Evolutionary conservation across 768 basidiomycete species (phyloP), one percentile per base, ranked within the genome.

Genomic region (Boletus subcaerulescens): DNA sequence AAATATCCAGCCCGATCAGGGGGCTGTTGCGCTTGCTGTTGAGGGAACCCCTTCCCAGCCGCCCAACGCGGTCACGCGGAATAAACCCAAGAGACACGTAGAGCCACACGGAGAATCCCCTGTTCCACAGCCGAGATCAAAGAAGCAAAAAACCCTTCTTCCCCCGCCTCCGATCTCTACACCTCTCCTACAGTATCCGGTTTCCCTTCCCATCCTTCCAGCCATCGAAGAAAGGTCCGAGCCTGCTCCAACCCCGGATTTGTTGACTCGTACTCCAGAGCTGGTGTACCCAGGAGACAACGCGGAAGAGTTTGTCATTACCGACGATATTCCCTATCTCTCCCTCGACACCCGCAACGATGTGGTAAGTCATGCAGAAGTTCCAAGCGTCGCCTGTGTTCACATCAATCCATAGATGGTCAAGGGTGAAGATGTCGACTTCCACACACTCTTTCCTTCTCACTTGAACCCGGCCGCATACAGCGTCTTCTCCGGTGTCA

Each of bases 271-370:
- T n/a, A 63, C 69, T 31, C 60, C 70, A n/a, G 65, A 63, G 38
- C 32, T 62, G 9, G 36, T 54, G 48, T 58, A 59, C 49, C 60
- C 60, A 2, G 26, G 22, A 6, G 48, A 47, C 7, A 20, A 20
- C 15, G 17, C 48, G 15, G 57, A 57, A 10, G 63, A 47, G 7
- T 77, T 76, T 36, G 66, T 76, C 12, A 47, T 69, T 9, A 77
- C 68, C 15, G 56, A 64, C 6, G 68, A 74, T 2, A 77, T 77
- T 42, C 74, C 74, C 7, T 48, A 61, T 49, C 61, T 76, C 36
- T 63, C 67, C 39, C 67, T 76, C 15, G 65, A 71, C 52, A 31
- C 38, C 15, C 46, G 26, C 38, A n/a, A 35, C 44, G 41, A 50
- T 46, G 11, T 45, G 57, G 71, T 73, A 55, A 52, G 70, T 55